phyloP scores from a whole-genome alignment of 1,284 basidiomycete species.

The Fomitopsis pinicola region DNA sequence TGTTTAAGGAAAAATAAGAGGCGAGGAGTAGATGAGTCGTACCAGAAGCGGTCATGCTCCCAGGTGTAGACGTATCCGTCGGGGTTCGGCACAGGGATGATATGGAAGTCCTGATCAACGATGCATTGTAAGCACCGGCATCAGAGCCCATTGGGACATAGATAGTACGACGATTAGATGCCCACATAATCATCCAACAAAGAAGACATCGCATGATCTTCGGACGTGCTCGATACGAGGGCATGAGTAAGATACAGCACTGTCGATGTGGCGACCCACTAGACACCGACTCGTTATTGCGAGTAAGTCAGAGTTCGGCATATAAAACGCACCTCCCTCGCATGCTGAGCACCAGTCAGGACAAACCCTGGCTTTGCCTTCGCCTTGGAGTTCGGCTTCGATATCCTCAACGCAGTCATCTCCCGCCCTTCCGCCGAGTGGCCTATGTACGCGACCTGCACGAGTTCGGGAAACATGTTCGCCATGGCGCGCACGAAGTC shows the following conservation, averaged over 20 bases:
- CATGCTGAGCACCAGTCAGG: slow-evolving; percentile 76
- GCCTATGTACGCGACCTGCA: slow-evolving; percentile 41
- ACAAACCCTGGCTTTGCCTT: slow-evolving; percentile 52
- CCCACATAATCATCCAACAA: slow-evolving; percentile 57
- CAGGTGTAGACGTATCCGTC: slow-evolving; percentile 70
- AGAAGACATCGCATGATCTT: slow-evolving; percentile 40
- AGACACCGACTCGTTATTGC: neutral
- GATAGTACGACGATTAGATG: neutral
- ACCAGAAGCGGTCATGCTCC: slow-evolving; percentile 73
- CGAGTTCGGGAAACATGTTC: slow-evolving; percentile 36
- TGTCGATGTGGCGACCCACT: slow-evolving; percentile 82
- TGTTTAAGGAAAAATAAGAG: neutral
- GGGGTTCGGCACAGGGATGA: slow-evolving; percentile 79
- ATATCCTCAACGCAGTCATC: slow-evolving; percentile 48
- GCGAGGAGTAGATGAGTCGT: neutral
- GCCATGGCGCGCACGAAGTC: slow-evolving; percentile 46
- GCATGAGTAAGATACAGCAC: slow-evolving; percentile 73
- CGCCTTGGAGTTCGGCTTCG: slow-evolving; percentile 20
- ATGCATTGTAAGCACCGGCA: neutral
- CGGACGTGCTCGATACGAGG: slow-evolving; percentile 48
- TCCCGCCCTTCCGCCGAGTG: slow-evolving; percentile 52
- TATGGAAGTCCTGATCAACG: slow-evolving; percentile 55
- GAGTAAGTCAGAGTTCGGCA: neutral
- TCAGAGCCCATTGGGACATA: no score
- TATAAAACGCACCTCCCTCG: slow-evolving; percentile 35